Conservation (phyloP, 345 rosid genomes). For the Acer negundo region DNA sequence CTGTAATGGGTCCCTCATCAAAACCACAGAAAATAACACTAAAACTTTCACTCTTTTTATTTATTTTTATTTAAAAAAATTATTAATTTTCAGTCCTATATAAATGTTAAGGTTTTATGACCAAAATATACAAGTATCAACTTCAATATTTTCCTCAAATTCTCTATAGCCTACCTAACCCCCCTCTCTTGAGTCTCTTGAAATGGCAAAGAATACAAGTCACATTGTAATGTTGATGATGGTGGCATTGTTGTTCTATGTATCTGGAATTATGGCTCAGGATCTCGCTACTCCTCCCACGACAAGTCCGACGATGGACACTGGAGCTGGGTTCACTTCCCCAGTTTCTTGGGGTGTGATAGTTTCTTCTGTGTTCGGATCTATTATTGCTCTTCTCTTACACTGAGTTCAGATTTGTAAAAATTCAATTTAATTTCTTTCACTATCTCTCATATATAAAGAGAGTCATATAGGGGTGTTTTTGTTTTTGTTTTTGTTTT, state of each 20-base stretch:
- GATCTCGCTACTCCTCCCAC: slow-evolving; percentile 5
- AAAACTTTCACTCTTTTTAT: background rate
- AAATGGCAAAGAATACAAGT: slow-evolving; percentile 11
- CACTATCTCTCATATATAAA: background rate
- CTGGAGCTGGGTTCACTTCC: slow-evolving; percentile 23
- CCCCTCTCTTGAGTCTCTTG: background rate
- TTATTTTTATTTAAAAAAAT: background rate
- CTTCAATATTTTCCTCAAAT: background rate
- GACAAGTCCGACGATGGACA: slow-evolving; percentile 18
- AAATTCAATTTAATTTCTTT: background rate
- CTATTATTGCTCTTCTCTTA: slow-evolving; percentile 16
- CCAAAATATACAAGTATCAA: background rate
- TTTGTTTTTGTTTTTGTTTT: background rate
- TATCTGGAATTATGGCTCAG: slow-evolving; percentile 9
- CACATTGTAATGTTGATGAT: background rate
- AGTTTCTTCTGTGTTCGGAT: slow-evolving; percentile 8
- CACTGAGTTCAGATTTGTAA: background rate
- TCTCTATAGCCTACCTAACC: background rate
- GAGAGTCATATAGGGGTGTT: background rate
- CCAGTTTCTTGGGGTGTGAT: background rate
- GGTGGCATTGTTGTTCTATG: background rate
- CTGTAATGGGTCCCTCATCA: background rate
- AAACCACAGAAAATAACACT: background rate
- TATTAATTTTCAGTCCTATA: background rate
- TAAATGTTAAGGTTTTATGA: background rate